Conservation (phyloP, 2,329 filamentous ascomycete genomes). For the Dactylonectria macrodidyma region DNA sequence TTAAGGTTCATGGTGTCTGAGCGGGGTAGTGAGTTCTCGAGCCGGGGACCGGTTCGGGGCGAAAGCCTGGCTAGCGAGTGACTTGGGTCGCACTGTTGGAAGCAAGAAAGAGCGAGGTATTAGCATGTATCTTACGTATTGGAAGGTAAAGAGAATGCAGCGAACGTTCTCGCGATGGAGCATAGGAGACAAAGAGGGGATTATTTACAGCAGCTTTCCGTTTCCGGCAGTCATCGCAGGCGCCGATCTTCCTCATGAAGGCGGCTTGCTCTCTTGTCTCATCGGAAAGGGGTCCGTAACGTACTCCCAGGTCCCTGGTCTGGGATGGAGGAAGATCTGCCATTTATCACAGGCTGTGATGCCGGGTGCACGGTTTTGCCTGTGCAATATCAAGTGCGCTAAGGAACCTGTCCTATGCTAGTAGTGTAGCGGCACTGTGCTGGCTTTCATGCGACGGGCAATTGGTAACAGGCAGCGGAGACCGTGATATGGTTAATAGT, state of each 20-base stretch:
- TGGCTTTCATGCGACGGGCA: background rate
- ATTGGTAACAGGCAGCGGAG: background rate
- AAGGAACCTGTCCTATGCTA: slow-evolving; percentile 9
- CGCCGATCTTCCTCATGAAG: slow-evolving; percentile 72
- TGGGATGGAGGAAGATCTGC: slow-evolving; percentile 68
- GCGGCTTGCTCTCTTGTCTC: slow-evolving; percentile 72
- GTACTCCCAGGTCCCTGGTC: slow-evolving; percentile 67
- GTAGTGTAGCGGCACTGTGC: slow-evolving; percentile 8
- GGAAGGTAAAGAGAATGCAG: background rate
- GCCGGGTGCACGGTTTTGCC: slow-evolving; percentile 44
- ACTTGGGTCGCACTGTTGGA: slow-evolving; percentile 68
- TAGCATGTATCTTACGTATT: slow-evolving; percentile 35
- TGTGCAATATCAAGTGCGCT: slow-evolving; percentile 5
- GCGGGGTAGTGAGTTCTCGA: slow-evolving; percentile 65
- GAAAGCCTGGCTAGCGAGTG: slow-evolving; percentile 63
- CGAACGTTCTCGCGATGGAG: slow-evolving; percentile 5
- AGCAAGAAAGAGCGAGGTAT: slow-evolving; percentile 29
- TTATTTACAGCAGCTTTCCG: slow-evolving; percentile 71
- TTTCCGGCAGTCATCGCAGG: slow-evolving; percentile 69
- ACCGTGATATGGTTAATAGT: too few species aligned
- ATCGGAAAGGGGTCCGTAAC: slow-evolving; percentile 71
- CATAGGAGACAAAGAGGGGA: background rate
- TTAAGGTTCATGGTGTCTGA: slow-evolving; percentile 67
- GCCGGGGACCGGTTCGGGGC: slow-evolving; percentile 70
- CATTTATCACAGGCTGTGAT: slow-evolving; percentile 59